Conservation (phyloP, 139 green algal genomes). For the Chlorella sp. region DNA sequence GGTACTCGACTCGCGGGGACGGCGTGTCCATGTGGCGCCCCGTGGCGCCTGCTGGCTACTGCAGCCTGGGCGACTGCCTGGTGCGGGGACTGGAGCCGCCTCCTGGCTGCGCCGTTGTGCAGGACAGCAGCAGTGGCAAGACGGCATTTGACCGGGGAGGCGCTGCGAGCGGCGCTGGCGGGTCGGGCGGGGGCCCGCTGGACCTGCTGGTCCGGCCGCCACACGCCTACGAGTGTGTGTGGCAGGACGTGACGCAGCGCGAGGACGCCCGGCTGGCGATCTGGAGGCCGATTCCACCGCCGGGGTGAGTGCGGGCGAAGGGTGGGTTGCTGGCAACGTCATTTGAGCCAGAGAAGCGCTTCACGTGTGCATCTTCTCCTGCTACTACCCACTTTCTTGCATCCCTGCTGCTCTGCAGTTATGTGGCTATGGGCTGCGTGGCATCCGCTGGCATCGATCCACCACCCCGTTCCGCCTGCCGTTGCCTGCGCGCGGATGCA, state of each 20-base stretch:
- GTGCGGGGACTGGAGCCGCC: conserved; percentile 35
- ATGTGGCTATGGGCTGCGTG: conserved; percentile 80
- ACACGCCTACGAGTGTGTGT: conserved; percentile 41
- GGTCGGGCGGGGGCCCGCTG: background rate
- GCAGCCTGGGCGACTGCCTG: conserved; percentile 76
- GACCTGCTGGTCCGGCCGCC: conserved; percentile 36
- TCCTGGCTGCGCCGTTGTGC: background rate
- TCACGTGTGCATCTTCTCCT: too few relatives aligned
- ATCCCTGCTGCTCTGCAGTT: conserved; percentile 39
- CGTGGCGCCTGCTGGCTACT: conserved; percentile 75
- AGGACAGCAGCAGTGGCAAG: conserved; percentile 9
- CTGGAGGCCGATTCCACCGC: conserved; percentile 74
- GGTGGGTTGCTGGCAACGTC: too few relatives aligned
- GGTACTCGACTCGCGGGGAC: conserved; percentile 23
- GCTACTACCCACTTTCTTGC: background rate
- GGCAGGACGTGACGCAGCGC: conserved; percentile 24
- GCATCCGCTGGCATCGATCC: conserved; percentile 31
- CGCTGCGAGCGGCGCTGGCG: background rate
- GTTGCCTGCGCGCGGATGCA: conserved; percentile 33
- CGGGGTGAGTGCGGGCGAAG: conserved; percentile 48
- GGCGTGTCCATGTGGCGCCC: conserved; percentile 88
- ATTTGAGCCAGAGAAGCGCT: too few relatives aligned
- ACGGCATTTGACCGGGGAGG: background rate
- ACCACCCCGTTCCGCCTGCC: conserved; percentile 26
- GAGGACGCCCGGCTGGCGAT: conserved; percentile 53